Conservation (phyloP, 148 eudicot genomes). For the Vaccinium macrocarpon region DNA sequence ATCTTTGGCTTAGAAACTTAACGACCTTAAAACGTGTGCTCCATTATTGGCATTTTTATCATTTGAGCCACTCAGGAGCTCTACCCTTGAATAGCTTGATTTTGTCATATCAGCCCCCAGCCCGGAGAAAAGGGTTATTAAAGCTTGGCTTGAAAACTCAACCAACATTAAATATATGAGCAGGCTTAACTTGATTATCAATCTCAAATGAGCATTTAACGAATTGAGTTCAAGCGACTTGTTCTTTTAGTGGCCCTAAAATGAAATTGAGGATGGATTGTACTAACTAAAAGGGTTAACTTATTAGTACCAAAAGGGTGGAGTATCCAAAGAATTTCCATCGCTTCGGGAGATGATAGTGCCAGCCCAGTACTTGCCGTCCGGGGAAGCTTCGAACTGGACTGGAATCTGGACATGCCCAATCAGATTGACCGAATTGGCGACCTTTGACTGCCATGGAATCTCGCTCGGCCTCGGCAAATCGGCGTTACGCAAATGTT, state of each 20-base stretch:
- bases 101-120: background rate
- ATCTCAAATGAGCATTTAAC: background rate
- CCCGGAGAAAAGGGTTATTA: background rate
- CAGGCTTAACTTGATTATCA: background rate
- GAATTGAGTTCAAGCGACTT: background rate
- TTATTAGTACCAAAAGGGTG: conserved; percentile 21
- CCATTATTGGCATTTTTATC: background rate
- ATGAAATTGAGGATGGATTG: background rate
- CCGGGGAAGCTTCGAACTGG: conserved; percentile 28
- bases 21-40: background rate
- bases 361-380: conserved; percentile 58
- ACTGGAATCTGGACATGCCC: conserved; percentile 49
- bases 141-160: background rate
- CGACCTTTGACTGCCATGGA: conserved; percentile 54
- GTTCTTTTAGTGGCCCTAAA: background rate
- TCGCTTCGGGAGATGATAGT: conserved; percentile 42
- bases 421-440: conserved; percentile 53
- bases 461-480: conserved; percentile 48
- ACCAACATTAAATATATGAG: background rate
- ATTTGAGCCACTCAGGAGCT: background rate
- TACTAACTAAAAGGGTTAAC: background rate
- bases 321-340: background rate
- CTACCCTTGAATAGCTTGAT: background rate
- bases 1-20: background rate
- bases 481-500: background rate